Conservation (phyloP, 208 protist genomes). For the Acanthamoeba rhysodes region DNA sequence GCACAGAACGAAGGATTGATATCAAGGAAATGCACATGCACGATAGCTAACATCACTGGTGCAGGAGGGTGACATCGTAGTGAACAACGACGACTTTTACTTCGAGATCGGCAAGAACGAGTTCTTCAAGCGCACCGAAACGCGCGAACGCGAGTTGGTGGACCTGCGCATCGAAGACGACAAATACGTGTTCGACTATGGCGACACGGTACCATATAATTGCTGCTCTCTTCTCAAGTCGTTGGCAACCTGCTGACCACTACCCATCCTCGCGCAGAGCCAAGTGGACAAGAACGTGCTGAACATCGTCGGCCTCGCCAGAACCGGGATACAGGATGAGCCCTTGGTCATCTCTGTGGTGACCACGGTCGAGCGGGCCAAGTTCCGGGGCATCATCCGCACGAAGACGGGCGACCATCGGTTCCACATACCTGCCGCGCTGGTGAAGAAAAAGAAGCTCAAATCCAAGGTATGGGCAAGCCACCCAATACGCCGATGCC, state of each 20-base stretch:
- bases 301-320: not conserved
- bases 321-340: not conserved
- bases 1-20: no score
- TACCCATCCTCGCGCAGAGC: not conserved
- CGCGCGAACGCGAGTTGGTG: not conserved
- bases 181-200: conserved; percentile 43
- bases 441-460: conserved; percentile 28
- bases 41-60: not conserved
- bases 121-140: conserved; percentile 6
- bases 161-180: conserved; percentile 25
- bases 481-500: no score
- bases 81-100: conserved; percentile 11
- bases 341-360: conserved; percentile 9
- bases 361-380: not conserved
- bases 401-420: conserved; percentile 19
- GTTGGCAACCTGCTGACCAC: not conserved
- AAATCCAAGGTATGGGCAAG: not conserved
- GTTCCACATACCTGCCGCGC: conserved; percentile 14
- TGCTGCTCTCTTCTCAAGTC: not conserved
- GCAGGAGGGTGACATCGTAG: not conserved
- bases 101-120: not conserved
- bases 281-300: conserved; percentile 35
- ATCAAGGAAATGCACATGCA: no score
- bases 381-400: conserved; percentile 25
- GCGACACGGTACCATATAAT: not conserved